phyloP scores from a whole-genome alignment of 345 rosid genomes.

The Draba incana region DNA sequence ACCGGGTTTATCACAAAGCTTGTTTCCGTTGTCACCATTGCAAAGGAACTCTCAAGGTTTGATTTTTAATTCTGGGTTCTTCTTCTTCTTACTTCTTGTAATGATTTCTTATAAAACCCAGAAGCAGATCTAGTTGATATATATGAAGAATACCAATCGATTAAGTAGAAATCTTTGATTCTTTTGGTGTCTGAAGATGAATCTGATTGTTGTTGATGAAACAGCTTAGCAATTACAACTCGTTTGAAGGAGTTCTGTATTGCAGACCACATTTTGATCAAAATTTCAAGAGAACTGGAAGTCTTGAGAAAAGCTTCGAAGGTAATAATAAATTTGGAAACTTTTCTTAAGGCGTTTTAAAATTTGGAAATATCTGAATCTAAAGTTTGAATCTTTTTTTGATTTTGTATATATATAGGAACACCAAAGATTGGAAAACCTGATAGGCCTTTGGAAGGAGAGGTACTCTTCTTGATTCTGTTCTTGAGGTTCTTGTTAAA shows the following conservation, averaged over 20 bases:
- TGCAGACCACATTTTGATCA: constrained; percentile 99
- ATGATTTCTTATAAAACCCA: neutral
- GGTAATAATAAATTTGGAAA: constrained; percentile 51
- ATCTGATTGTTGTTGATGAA: constrained; percentile 27
- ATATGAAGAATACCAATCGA: constrained; percentile 4
- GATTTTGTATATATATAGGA: constrained; percentile 44
- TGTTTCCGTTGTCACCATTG: constrained; percentile 99
- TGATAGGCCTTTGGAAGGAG: constrained; percentile 72
- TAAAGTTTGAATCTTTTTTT: constrained; percentile 29
- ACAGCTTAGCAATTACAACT: constrained; percentile 98
- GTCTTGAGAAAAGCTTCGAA: constrained; percentile 97
- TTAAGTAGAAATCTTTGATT: neutral
- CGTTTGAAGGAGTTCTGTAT: constrained; percentile 95
- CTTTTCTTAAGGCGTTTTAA: neutral
- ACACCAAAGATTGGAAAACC: constrained; percentile 88
- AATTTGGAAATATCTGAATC: neutral
- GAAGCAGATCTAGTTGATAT: constrained; percentile 31
- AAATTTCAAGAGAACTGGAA: constrained; percentile 92
- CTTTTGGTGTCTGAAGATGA: neutral
- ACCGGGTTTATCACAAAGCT: constrained; percentile 85
- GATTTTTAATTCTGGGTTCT: neutral
- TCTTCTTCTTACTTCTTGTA: neutral
- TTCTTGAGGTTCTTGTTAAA: constrained; percentile 16
- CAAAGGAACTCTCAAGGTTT: constrained; percentile 97
- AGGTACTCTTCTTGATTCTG: constrained; percentile 54